phyloP scores from a whole-genome alignment of 208 protist genomes.

The Vickermania ingenoplastis region DNA sequence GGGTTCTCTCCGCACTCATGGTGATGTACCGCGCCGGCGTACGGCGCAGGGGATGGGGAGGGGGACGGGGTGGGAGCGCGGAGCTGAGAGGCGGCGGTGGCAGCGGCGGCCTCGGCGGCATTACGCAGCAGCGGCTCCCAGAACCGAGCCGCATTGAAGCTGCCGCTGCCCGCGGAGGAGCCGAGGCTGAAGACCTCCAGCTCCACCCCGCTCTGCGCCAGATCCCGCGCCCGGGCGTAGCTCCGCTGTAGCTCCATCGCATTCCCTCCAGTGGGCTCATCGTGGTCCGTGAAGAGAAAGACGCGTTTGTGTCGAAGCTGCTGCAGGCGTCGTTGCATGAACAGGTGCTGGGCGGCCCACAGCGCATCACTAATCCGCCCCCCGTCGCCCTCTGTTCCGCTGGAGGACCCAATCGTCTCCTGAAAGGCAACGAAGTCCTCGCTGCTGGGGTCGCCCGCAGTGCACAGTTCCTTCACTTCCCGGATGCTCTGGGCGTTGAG shows the following conservation, averaged over 20 bases:
- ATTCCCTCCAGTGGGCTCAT: slow-evolving; percentile 42
- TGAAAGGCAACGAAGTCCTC: slow-evolving; percentile 6
- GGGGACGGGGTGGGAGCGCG: background rate
- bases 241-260: slow-evolving; percentile 26
- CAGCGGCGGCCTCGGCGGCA: background rate
- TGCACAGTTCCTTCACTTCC: slow-evolving; percentile 41
- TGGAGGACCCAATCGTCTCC: background rate
- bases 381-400: background rate
- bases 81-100: background rate
- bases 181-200: slow-evolving; percentile 67
- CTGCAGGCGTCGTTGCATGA: slow-evolving; percentile 16
- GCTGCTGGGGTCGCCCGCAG: slow-evolving; percentile 23
- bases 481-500: slow-evolving; percentile 27
- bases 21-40: slow-evolving; percentile 4
- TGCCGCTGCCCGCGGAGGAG: background rate
- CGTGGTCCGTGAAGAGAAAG: slow-evolving; percentile 82
- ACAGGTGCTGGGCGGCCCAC: slow-evolving; percentile 61
- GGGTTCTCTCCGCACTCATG: background rate
- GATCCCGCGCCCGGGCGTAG: slow-evolving; percentile 20
- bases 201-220: slow-evolving; percentile 35
- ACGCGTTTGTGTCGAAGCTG: slow-evolving; percentile 41
- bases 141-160: slow-evolving; percentile 11
- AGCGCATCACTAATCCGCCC: slow-evolving; percentile 47
- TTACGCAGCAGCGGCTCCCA: slow-evolving; percentile 17
- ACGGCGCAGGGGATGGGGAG: slow-evolving; percentile 2